A percentile compares a stretch with the other conserved stretches of the same genome.
Conservation (phyloP, 225 moss, liverwort and hornwort species). For the Climacium dendroides region DNA sequence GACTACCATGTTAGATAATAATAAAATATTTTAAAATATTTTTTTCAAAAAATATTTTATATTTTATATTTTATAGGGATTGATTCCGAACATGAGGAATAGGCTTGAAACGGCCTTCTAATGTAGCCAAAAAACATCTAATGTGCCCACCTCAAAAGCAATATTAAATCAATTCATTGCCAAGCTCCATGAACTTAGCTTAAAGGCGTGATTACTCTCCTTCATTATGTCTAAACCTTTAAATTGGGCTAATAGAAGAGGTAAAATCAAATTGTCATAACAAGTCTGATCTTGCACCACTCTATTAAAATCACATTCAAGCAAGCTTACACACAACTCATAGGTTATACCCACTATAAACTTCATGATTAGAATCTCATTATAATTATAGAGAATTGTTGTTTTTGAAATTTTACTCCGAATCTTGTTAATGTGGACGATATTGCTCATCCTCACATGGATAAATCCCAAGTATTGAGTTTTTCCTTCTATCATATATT, state of each 20-base stretch:
- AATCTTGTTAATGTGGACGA: accelerated
- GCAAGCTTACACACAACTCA: accelerated
- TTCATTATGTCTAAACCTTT: not conserved
- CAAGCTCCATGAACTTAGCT: accelerated
- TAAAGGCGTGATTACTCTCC: not conserved
- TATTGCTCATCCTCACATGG: not conserved
- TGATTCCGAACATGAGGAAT: too few relatives aligned
- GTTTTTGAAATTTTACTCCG: not conserved
- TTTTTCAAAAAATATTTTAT: too few relatives aligned
- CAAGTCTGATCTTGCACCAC: not conserved
- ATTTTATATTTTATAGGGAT: too few relatives aligned
- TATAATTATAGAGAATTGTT: accelerated
- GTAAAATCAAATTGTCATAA: too few relatives aligned
- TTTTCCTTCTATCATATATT: not conserved
- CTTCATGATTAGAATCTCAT: too few relatives aligned
- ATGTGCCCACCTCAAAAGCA: not conserved
- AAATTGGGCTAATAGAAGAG: accelerated
- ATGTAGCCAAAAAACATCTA: too few relatives aligned
- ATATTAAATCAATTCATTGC: accelerated
- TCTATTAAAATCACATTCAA: accelerated
- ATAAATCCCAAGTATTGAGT: not conserved
- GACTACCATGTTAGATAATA: too few relatives aligned
- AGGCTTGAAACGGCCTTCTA: too few relatives aligned
- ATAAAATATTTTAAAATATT: too few relatives aligned
- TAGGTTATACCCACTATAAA: too few relatives aligned